Evolutionary conservation across 305 asterid genomes (phyloP).

Genomic region (Rubia peregrina): DNA sequence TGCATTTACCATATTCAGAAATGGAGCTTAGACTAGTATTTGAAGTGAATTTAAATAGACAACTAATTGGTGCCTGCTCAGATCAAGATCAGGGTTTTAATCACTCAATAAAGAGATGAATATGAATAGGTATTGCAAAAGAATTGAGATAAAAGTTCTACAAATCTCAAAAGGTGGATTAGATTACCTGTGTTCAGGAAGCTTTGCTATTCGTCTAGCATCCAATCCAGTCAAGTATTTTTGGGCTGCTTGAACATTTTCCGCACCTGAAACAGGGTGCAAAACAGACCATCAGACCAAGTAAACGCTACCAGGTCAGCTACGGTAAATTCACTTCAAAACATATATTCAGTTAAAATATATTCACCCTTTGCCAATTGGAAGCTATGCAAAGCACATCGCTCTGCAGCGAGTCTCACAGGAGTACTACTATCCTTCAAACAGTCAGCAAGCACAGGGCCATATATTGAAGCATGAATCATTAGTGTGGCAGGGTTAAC

Average conservation of each 20-base stretch:
- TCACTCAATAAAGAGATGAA: neutral
- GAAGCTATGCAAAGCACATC: slow-evolving; percentile 84
- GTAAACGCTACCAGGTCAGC: neutral
- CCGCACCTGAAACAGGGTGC: slow-evolving; percentile 47
- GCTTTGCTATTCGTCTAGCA: slow-evolving; percentile 90
- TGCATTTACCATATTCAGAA: slow-evolving; percentile 30
- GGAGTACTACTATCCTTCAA: slow-evolving; percentile 76
- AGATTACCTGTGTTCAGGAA: slow-evolving; percentile 78
- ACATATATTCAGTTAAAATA: slow-evolving; percentile 6
- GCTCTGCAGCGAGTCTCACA: slow-evolving; percentile 88
- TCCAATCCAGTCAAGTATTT: slow-evolving; percentile 90
- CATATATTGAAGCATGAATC: slow-evolving; percentile 50
- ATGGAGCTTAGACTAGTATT: neutral
- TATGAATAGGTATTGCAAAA: neutral
- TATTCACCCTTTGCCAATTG: slow-evolving; percentile 66
- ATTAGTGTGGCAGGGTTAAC: slow-evolving; percentile 53
- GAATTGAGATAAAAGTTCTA: neutral
- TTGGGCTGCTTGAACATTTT: slow-evolving; percentile 89
- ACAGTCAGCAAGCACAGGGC: slow-evolving; percentile 82
- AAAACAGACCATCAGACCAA: neutral
- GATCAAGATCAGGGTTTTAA: neutral
- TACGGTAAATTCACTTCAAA: no score
- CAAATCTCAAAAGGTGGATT: neutral
- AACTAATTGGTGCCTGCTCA: neutral
- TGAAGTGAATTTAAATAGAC: neutral